Percentiles rank a stretch among this genome's conserved stretches.
Conservation (phyloP, 2,329 filamentous ascomycete species). For the Sporothrix luriei region DNA sequence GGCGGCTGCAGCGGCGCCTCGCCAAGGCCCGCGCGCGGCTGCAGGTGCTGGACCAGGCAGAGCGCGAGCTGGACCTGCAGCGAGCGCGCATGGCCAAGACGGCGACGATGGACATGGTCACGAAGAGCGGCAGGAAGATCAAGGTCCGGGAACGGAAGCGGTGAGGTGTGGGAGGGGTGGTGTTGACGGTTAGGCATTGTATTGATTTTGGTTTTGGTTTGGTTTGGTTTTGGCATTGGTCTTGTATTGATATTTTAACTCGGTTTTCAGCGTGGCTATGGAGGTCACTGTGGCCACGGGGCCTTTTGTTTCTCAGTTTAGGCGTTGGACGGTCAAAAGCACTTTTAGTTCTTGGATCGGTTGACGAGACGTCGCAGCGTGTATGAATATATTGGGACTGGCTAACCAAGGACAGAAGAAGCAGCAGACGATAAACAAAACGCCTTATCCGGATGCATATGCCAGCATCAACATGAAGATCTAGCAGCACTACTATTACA, state of each 20-base stretch:
- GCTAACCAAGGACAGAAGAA: not conserved
- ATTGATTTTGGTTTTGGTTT: not conserved
- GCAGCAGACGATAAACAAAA: not conserved
- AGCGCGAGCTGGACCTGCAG: slow-evolving; percentile 61
- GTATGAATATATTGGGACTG: not conserved
- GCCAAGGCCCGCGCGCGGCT: slow-evolving; percentile 58
- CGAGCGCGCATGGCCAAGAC: slow-evolving; percentile 67
- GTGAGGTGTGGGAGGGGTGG: slow-evolving; percentile 41
- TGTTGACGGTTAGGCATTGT: not conserved
- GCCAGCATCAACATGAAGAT: slow-evolving; percentile 12
- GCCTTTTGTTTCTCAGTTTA: not conserved
- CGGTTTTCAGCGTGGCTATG: not conserved
- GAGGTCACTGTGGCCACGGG: not conserved
- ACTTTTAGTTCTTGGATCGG: not conserved
- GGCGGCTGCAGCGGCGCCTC: slow-evolving; percentile 54
- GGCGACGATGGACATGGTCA: slow-evolving; percentile 60
- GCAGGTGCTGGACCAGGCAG: slow-evolving; percentile 57
- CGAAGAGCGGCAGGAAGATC: slow-evolving; percentile 63
- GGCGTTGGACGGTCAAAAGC: slow-evolving; percentile 19
- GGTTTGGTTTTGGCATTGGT: not conserved
- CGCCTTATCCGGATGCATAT: slow-evolving; percentile 14
- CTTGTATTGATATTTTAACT: not conserved
- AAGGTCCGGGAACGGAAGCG: slow-evolving; percentile 65
- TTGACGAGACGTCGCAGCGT: not conserved
- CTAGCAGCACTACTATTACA: not conserved